phyloP scores from a whole-genome alignment of 1,284 basidiomycete species.

The Ceratobasidium papillatum region DNA sequence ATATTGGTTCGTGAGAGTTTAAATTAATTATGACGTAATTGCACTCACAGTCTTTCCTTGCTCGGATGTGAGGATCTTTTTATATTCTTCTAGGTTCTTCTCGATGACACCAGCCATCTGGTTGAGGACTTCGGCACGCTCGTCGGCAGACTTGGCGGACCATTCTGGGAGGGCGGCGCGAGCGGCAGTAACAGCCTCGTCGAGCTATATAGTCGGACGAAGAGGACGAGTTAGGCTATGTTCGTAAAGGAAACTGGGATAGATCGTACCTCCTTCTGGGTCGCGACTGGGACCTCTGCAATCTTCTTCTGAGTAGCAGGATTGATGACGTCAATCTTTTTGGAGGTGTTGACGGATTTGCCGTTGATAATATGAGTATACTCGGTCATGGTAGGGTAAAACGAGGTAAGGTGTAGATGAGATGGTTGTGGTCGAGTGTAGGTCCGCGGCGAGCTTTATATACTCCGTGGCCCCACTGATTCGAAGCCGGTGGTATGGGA shows the following conservation, averaged over 20 bases:
- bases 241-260: background rate
- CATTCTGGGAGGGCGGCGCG: slow-evolving; percentile 29
- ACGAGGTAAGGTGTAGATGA: background rate
- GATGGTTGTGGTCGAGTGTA: background rate
- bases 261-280: slow-evolving; percentile 15
- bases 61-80: slow-evolving; percentile 6
- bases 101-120: slow-evolving; percentile 9
- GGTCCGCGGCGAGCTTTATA: background rate
- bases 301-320: slow-evolving; percentile 32
- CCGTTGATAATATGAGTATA: slow-evolving; percentile 39
- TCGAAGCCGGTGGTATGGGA: too few relatives aligned
- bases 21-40: too few relatives aligned
- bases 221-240: background rate
- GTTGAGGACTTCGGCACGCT: slow-evolving; percentile 8
- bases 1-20: too few relatives aligned
- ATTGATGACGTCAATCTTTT: slow-evolving; percentile 22
- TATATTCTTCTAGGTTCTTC: slow-evolving; percentile 21
- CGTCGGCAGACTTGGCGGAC: slow-evolving; percentile 20
- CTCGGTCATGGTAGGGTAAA: background rate
- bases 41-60: slow-evolving; percentile 26
- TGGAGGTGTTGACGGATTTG: background rate
- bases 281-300: slow-evolving; percentile 25
- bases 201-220: slow-evolving; percentile 6
- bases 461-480: background rate
- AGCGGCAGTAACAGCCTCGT: slow-evolving; percentile 29